These are phyloP conservation scores for Pinus albicaulis DNA, from an alignment of 75 land plant species.

Conservation along the genomic window DNA sequence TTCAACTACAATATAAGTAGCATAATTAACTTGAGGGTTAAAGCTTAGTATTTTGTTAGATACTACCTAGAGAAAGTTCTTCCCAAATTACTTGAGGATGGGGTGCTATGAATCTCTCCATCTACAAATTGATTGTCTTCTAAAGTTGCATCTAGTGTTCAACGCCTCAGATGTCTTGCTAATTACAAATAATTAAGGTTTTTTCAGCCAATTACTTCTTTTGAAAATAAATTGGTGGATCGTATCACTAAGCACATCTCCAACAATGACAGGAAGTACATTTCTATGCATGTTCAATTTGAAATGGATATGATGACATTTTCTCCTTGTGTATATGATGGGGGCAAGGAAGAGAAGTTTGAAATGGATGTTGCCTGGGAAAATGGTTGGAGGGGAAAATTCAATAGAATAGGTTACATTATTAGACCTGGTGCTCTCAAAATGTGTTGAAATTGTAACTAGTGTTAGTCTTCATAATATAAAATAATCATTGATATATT, in stretches of 20 bases:
- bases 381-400: constrained; percentile 74
- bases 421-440: constrained; percentile 56
- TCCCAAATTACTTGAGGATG: too few species aligned
- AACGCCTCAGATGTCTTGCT: constrained; percentile 65
- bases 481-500: too few species aligned
- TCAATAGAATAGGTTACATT: constrained; percentile 44
- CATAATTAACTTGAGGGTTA: too few species aligned
- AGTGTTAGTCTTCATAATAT: too few species aligned
- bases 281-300: constrained; percentile 81
- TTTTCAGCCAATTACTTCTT: constrained; percentile 47
- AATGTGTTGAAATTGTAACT: constrained; percentile 72
- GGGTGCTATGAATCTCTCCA: constrained; percentile 74
- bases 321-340: constrained; percentile 83
- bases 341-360: constrained; percentile 53
- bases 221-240: constrained; percentile 46
- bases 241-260: constrained; percentile 63
- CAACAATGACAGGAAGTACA: constrained; percentile 61
- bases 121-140: constrained; percentile 84
- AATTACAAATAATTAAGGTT: constrained; percentile 77
- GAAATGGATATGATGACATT: constrained; percentile 98
- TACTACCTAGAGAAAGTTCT: too few species aligned
- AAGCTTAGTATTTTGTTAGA: too few species aligned
- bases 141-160: constrained; percentile 55
- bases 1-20: too few species aligned
- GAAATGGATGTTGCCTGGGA: constrained; percentile 70